Evolutionary conservation across 2,329 filamentous ascomycete species (phyloP).

Genomic region (Colletotrichum musae): DNA sequence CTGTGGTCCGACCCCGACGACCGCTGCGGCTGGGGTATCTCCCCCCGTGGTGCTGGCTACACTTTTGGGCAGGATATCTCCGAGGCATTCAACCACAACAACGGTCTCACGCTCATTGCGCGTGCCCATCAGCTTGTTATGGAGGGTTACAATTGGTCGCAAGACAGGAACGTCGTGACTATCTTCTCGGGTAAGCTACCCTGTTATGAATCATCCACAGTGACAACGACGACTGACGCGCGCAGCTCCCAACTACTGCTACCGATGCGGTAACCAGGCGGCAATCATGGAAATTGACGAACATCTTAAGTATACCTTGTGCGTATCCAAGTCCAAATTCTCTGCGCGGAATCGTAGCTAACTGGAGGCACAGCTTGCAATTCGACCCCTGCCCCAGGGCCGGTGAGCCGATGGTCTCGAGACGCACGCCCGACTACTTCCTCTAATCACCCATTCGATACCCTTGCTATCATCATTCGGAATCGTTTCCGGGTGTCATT

Average conservation of each 20-base stretch:
- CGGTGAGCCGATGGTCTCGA: conserved; percentile 98
- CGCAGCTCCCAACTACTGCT: conserved; percentile 92
- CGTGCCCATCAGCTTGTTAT: conserved; percentile 98
- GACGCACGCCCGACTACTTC: conserved; percentile 99
- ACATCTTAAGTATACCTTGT: conserved; percentile 99
- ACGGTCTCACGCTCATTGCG: conserved; percentile 94
- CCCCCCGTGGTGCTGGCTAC: conserved; percentile 93
- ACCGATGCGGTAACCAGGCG: conserved; percentile 98
- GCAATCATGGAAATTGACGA: conserved; percentile 99
- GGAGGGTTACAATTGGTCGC: conserved; percentile 99
- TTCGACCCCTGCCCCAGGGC: conserved; percentile 98
- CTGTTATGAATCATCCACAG: conserved; percentile 41
- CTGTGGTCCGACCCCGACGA: conserved; percentile 99
- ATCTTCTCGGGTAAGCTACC: conserved; percentile 88
- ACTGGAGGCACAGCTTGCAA: conserved; percentile 80
- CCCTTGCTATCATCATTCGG: conserved; percentile 25
- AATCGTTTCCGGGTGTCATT: conserved; percentile 18
- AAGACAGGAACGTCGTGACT: conserved; percentile 97
- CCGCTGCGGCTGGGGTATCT: conserved; percentile 95
- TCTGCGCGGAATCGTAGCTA: conserved; percentile 42
- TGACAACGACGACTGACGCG: conserved; percentile 19
- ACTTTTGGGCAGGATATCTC: conserved; percentile 98
- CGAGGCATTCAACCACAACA: conserved; percentile 99
- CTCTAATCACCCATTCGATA: conserved; percentile 70
- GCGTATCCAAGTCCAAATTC: conserved; percentile 55